phyloP scores from a whole-genome alignment of 306 rosid species.

The Sicyos baderoa region DNA sequence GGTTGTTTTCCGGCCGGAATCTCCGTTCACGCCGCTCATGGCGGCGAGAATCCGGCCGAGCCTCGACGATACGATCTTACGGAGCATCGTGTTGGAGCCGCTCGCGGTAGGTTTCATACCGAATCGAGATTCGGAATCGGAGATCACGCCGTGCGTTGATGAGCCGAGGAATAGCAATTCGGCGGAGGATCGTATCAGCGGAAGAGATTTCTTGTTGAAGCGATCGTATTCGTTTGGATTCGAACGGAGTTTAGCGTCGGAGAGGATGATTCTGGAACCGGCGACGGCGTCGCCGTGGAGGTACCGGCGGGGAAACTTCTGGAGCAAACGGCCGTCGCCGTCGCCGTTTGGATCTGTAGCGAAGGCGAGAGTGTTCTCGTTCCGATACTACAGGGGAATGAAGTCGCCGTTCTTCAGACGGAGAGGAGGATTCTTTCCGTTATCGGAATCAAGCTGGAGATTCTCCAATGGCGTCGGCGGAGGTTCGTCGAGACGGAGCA shows the following conservation, averaged over 20 bases:
- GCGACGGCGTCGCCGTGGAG: slow-evolving; percentile 77
- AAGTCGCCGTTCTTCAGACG: slow-evolving; percentile 80
- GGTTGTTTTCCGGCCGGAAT: slow-evolving; percentile 57
- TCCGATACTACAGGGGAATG: slow-evolving; percentile 75
- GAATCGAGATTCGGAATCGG: slow-evolving; percentile 23
- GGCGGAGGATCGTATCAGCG: slow-evolving; percentile 43
- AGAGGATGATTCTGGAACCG: slow-evolving; percentile 65
- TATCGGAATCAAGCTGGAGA: slow-evolving; percentile 75
- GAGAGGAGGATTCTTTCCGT: slow-evolving; percentile 57
- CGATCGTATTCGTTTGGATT: slow-evolving; percentile 85
- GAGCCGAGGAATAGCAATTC: slow-evolving; percentile 41
- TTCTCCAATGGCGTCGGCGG: slow-evolving; percentile 43
- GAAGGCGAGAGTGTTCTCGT: slow-evolving; percentile 66
- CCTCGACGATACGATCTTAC: slow-evolving; percentile 53
- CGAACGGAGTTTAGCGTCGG: slow-evolving; percentile 62
- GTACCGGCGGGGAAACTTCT: slow-evolving; percentile 59
- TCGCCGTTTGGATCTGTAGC: slow-evolving; percentile 77
- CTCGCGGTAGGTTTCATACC: slow-evolving; percentile 28
- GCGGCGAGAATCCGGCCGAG: slow-evolving; percentile 80
- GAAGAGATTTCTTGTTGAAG: slow-evolving; percentile 59
- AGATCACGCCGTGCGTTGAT: slow-evolving; percentile 60
- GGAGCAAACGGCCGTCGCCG: slow-evolving; percentile 69
- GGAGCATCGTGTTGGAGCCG: slow-evolving; percentile 42
- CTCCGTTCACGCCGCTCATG: slow-evolving; percentile 81
- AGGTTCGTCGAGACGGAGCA: slow-evolving; percentile 67